Evolutionary conservation across 73 alveolate species (phyloP).

Genomic region (Blepharisma stoltei): DNA sequence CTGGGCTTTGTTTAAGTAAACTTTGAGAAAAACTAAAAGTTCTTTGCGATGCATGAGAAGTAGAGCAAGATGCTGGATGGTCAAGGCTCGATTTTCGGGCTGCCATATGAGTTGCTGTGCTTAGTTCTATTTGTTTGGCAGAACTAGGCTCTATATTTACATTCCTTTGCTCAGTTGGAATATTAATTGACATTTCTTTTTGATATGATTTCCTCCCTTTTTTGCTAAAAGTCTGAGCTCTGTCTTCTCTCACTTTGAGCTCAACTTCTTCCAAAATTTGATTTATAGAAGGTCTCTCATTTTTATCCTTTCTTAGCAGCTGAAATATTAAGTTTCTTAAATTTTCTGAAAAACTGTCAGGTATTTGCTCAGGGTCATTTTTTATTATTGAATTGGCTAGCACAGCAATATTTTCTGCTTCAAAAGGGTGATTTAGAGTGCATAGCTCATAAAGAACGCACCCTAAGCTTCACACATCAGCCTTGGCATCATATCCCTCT

Average conservation of each 20-base stretch:
- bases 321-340: background rate
- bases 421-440: background rate
- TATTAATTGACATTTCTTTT: conserved; percentile 22
- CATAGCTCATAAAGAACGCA: conserved; percentile 25
- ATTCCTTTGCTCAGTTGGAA: conserved; percentile 20
- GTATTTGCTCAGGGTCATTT: background rate
- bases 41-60: background rate
- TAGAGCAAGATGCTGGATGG: background rate
- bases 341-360: background rate
- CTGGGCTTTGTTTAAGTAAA: conserved; percentile 18
- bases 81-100: background rate
- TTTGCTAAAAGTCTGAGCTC: background rate
- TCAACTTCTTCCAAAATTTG: background rate
- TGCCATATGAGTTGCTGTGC: conserved; percentile 12
- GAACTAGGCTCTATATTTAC: background rate
- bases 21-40: conserved; percentile 27
- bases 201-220: no score
- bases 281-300: background rate
- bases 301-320: background rate
- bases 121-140: background rate
- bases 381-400: background rate
- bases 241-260: background rate
- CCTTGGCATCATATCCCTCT: conserved; percentile 15
- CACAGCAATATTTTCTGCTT: conserved; percentile 5
- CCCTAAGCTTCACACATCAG: conserved; percentile 32